phyloP scores from a whole-genome alignment of 108 stramenopile species.

The Skeletonema marinoi region DNA sequence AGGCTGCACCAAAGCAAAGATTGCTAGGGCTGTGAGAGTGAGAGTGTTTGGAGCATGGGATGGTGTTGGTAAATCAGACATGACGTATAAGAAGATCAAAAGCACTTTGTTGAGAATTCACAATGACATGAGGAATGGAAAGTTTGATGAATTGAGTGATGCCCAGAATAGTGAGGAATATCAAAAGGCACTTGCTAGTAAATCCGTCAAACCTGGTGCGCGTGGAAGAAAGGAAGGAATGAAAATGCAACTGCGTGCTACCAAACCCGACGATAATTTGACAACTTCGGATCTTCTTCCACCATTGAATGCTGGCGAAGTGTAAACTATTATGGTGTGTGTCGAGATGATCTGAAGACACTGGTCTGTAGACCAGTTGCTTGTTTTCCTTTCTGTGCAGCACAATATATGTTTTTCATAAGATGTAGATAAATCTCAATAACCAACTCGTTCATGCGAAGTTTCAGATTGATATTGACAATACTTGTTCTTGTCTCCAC shows the following conservation, averaged over 20 bases:
- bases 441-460: too few relatives aligned
- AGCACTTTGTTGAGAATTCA: constrained; percentile 1
- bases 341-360: too few relatives aligned
- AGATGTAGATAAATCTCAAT: too few relatives aligned
- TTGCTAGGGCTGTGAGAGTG: neutral
- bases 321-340: neutral
- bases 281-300: neutral
- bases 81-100: neutral
- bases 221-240: neutral
- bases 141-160: neutral
- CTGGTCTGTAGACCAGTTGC: too few relatives aligned
- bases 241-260: neutral
- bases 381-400: too few relatives aligned
- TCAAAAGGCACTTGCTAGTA: neutral
- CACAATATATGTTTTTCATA: too few relatives aligned
- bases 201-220: neutral
- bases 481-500: too few relatives aligned
- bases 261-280: neutral
- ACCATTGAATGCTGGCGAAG: neutral
- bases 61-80: neutral
- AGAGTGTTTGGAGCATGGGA: neutral
- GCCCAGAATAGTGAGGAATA: neutral
- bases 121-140: neutral
- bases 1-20: neutral
- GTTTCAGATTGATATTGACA: too few relatives aligned